Conservation (phyloP, 208 protist genomes). For the Crithidia bombi region DNA sequence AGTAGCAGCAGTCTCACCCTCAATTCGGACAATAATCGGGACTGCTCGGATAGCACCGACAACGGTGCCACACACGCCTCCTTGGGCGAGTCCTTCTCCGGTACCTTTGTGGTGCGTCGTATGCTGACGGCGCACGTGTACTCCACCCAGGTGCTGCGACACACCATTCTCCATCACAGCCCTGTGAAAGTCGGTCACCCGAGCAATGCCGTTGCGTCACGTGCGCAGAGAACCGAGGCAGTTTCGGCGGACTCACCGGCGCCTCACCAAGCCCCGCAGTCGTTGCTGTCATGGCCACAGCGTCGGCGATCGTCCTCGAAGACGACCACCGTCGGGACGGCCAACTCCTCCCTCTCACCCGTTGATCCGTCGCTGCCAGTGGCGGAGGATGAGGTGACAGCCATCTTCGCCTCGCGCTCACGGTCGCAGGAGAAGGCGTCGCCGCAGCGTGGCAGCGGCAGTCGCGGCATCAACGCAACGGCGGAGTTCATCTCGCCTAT, state of each 20-base stretch:
- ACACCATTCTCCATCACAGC: not conserved
- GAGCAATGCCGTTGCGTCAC: not conserved
- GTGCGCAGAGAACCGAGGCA: not conserved
- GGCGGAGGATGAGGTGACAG: not conserved
- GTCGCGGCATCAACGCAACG: not conserved
- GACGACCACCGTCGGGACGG: not conserved
- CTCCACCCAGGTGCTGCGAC: not conserved
- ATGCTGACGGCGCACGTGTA: not conserved
- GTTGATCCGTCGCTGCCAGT: conserved; percentile 15
- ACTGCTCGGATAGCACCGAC: not conserved
- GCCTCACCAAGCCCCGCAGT: not conserved
- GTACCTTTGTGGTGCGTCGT: conserved; percentile 16
- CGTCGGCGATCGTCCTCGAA: conserved; percentile 4
- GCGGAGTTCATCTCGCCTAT: conserved; percentile 10
- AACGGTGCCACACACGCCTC: not conserved
- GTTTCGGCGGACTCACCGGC: not conserved
- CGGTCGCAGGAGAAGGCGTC: conserved; percentile 6
- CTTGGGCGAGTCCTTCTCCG: not conserved
- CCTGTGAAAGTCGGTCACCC: not conserved
- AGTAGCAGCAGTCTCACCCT: not conserved
- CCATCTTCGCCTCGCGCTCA: conserved; percentile 21
- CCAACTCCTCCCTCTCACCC: conserved; percentile 1
- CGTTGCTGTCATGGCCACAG: not conserved
- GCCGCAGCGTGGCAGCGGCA: not conserved
- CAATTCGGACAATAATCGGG: not conserved